Evolutionary conservation across 164 flowering plant species (phyloP).

Genomic region (Chimonanthus praecox): DNA sequence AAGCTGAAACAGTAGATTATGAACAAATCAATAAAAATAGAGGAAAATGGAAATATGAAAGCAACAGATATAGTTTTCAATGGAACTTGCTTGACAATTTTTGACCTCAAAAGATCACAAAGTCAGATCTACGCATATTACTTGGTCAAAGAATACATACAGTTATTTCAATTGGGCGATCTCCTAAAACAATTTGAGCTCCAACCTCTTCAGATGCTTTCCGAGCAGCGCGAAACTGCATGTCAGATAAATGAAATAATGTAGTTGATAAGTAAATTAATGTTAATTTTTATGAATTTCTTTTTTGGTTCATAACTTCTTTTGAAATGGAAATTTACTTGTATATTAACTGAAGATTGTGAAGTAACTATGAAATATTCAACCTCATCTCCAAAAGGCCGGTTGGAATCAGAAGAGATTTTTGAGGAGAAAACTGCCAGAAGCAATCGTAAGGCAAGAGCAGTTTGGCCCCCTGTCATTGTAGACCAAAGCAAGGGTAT

Average conservation of each 20-base stretch:
- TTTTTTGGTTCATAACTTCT: too few species aligned
- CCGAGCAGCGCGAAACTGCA: slow-evolving; percentile 89
- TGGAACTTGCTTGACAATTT: slow-evolving; percentile 1
- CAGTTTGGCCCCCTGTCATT: slow-evolving; percentile 81
- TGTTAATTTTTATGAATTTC: too few species aligned
- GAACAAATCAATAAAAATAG: background rate
- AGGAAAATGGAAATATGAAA: background rate
- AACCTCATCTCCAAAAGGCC: slow-evolving; percentile 97
- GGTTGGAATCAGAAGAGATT: slow-evolving; percentile 62
- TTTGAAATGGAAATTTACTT: too few species aligned
- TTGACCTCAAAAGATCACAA: slow-evolving; percentile 1
- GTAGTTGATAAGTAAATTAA: background rate
- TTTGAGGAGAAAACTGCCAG: slow-evolving; percentile 83
- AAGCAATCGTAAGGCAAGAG: slow-evolving; percentile 77
- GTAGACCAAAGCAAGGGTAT: background rate
- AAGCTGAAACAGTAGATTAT: slow-evolving; percentile 44
- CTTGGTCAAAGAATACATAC: slow-evolving; percentile 32
- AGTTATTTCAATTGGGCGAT: slow-evolving; percentile 95
- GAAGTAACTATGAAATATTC: background rate
- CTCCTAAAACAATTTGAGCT: slow-evolving; percentile 92
- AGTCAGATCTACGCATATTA: background rate
- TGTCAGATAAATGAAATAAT: background rate
- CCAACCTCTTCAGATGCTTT: slow-evolving; percentile 79
- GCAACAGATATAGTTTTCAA: background rate
- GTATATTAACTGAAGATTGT: too few species aligned